Conservation (phyloP, 441 rosid genomes). For the Bruguiera hainesii region DNA sequence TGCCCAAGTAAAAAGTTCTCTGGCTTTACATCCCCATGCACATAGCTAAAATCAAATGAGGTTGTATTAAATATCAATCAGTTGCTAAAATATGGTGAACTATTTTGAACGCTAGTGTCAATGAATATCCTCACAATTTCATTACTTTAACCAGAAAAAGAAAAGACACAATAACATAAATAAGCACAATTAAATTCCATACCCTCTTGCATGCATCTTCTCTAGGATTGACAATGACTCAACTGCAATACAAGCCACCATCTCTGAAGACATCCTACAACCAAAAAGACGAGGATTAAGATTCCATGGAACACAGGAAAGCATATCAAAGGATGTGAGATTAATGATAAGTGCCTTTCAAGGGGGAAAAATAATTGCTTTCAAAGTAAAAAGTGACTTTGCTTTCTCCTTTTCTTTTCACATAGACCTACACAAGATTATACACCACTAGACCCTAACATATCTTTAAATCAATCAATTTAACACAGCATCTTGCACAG, state of each 20-base stretch:
- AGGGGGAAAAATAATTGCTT: not conserved
- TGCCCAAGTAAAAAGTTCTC: constrained; percentile 73
- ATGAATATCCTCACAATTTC: constrained; percentile 2
- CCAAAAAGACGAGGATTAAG: constrained; percentile 15
- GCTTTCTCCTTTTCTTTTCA: not conserved
- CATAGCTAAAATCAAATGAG: constrained; percentile 43
- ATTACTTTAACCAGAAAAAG: not conserved
- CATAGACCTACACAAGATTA: not conserved
- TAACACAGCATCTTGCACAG: not conserved
- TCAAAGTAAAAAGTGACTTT: not conserved
- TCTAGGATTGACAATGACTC: constrained; percentile 92
- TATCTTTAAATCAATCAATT: not conserved
- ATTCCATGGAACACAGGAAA: not conserved
- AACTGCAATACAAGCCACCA: constrained; percentile 98
- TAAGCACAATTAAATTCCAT: constrained; percentile 19
- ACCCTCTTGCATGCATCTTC: constrained; percentile 98
- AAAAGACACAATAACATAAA: not conserved
- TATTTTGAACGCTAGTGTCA: constrained; percentile 10
- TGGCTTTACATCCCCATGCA: constrained; percentile 75
- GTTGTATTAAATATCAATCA: constrained; percentile 10
- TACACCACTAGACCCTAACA: too few relatives aligned
- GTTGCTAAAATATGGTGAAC: constrained; percentile 6
- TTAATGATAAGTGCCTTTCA: not conserved
- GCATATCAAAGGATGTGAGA: not conserved
- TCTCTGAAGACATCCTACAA: constrained; percentile 84